Evolutionary conservation across 139 green algal species (phyloP).

Genomic region (Raphidocelis subcapitata): DNA sequence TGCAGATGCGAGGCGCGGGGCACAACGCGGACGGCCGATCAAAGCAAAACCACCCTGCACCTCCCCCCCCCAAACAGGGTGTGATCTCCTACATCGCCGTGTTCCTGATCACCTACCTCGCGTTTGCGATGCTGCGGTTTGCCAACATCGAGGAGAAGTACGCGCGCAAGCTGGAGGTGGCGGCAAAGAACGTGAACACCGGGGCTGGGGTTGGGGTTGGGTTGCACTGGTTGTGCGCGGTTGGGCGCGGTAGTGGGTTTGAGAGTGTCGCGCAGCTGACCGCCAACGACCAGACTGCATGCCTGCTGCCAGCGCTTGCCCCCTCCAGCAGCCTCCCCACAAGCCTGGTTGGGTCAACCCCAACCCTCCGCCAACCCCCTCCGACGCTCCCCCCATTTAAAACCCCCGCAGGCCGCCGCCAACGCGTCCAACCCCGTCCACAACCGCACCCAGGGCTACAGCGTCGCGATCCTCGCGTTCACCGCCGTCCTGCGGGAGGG

Average conservation of each 20-base stretch:
- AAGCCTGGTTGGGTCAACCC: too few species aligned
- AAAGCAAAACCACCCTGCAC: background rate
- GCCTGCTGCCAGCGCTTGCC: too few species aligned
- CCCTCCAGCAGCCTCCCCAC: too few species aligned
- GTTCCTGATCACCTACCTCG: constrained; percentile 48
- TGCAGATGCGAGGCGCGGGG: too few species aligned
- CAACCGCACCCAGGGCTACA: constrained; percentile 19
- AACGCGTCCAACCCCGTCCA: background rate
- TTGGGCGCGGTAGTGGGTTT: background rate
- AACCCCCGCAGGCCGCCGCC: background rate
- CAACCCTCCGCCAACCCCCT: too few species aligned
- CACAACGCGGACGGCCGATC: too few species aligned
- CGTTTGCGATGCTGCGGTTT: constrained; percentile 60
- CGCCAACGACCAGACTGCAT: too few species aligned
- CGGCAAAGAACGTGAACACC: constrained; percentile 19
- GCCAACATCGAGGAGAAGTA: constrained; percentile 52
- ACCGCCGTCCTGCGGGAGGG: constrained; percentile 47
- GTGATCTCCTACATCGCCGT: constrained; percentile 40
- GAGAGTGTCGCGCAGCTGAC: background rate
- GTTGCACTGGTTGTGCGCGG: background rate
- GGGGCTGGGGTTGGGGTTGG: background rate
- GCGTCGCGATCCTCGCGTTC: constrained; percentile 42
- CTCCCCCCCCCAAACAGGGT: constrained; percentile 16
- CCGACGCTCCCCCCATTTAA: background rate
- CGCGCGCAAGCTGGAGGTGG: constrained; percentile 34